Conservation (phyloP, 202 grass and related monocot species). For the Thinopyrum obtusiflorum region DNA sequence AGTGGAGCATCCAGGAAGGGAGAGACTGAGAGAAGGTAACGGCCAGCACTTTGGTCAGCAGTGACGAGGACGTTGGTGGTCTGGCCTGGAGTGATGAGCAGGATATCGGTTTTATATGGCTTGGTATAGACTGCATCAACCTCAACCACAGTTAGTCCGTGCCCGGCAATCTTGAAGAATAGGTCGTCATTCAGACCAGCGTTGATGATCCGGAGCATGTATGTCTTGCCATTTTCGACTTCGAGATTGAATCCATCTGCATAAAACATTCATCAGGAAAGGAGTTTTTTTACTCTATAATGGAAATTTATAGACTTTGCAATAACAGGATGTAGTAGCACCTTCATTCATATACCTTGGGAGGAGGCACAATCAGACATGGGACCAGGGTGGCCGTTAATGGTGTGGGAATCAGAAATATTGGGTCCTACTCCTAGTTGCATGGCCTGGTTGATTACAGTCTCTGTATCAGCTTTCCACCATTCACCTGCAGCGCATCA, state of each 20-base stretch:
- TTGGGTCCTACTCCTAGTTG: slow-evolving; percentile 55
- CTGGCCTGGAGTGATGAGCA: slow-evolving; percentile 71
- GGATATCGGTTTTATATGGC: slow-evolving; percentile 62
- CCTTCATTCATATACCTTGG: slow-evolving; percentile 33
- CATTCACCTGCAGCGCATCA: slow-evolving; percentile 53
- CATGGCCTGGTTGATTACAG: slow-evolving; percentile 59
- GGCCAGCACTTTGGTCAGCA: slow-evolving; percentile 46
- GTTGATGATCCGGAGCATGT: slow-evolving; percentile 82
- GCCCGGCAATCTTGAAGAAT: slow-evolving; percentile 69
- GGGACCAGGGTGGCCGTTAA: slow-evolving; percentile 65
- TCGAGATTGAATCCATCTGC: slow-evolving; percentile 57
- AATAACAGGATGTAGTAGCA: not conserved
- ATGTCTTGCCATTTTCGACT: slow-evolving; percentile 65
- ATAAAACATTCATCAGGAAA: slow-evolving; percentile 12
- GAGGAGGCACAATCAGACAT: slow-evolving; percentile 53
- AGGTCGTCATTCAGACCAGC: slow-evolving; percentile 76
- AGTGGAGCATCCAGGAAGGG: slow-evolving; percentile 64
- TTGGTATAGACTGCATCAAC: slow-evolving; percentile 74
- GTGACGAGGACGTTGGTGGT: slow-evolving; percentile 64
- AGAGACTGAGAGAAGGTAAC: slow-evolving; percentile 65
- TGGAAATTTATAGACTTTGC: not conserved
- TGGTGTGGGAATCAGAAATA: slow-evolving; percentile 70
- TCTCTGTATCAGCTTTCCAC: slow-evolving; percentile 73
- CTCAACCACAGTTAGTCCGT: slow-evolving; percentile 60
- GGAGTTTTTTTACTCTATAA: not conserved